A percentile compares a stretch with the other conserved stretches of the same genome.
Conservation (phyloP, 164 flowering plant species). For the Nymphaea thermarum region DNA sequence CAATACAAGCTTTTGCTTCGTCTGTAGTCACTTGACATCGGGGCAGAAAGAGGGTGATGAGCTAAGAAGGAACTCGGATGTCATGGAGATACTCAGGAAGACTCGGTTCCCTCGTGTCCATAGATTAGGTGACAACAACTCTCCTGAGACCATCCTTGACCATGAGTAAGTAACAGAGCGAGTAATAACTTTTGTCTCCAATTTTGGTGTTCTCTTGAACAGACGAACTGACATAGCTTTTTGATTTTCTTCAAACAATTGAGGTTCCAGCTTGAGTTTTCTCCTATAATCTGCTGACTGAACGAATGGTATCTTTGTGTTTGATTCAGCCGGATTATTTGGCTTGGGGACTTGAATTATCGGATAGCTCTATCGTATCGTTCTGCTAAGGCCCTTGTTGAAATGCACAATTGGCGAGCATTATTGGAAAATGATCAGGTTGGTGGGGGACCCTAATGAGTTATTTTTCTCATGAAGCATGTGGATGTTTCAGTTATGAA, state of each 20-base stretch:
- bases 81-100: slow-evolving; percentile 32
- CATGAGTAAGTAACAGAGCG: slow-evolving; percentile 21
- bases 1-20: slow-evolving; percentile 31
- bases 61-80: slow-evolving; percentile 32
- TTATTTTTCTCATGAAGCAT: no score
- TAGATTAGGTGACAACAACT: slow-evolving; percentile 17
- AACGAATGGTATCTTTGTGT: slow-evolving; percentile 6
- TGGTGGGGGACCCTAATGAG: slow-evolving; percentile 26
- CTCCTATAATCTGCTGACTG: background rate
- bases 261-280: background rate
- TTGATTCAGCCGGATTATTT: slow-evolving; percentile 16
- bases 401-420: slow-evolving; percentile 90
- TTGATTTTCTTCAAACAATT: background rate
- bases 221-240: no score
- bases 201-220: no score
- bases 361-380: slow-evolving; percentile 69
- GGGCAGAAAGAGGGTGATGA: slow-evolving; percentile 38
- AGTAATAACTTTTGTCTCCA: no score
- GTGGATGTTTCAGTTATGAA: no score
- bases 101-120: slow-evolving; percentile 31
- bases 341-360: slow-evolving; percentile 31
- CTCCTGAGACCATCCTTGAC: slow-evolving; percentile 31
- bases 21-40: slow-evolving; percentile 30
- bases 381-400: slow-evolving; percentile 83
- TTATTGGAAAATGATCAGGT: slow-evolving; percentile 91